These are phyloP conservation scores for Melanogaster broomeanus DNA, from an alignment of 768 basidiomycete genomes.

Conservation along the genomic window DNA sequence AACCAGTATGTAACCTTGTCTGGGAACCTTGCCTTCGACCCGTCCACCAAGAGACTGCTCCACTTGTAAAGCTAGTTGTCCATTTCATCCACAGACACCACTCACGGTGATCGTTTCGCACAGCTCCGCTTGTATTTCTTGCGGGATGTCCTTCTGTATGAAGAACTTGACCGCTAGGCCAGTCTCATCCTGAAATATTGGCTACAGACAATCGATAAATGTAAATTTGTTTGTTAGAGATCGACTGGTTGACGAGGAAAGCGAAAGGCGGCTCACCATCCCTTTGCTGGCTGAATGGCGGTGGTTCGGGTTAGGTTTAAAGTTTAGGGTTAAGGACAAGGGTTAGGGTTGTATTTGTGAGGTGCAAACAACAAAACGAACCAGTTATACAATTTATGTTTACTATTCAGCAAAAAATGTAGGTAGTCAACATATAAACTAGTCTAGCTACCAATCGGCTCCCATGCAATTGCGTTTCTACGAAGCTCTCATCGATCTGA, in stretches of 20 bases:
- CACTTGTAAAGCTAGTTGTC: slow-evolving; percentile 5
- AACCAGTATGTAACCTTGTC: slow-evolving; percentile 72
- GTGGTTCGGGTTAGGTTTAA: slow-evolving; percentile 35
- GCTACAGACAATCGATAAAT: slow-evolving; percentile 36
- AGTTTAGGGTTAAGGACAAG: slow-evolving; percentile 21
- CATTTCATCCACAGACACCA: not conserved
- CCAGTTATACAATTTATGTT: not conserved
- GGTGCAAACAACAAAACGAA: not conserved
- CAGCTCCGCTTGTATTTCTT: slow-evolving; percentile 68
- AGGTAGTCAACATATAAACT: not conserved
- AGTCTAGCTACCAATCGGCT: not conserved
- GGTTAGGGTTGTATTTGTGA: slow-evolving; percentile 7
- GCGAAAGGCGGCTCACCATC: slow-evolving; percentile 22
- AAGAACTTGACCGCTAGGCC: slow-evolving; percentile 80
- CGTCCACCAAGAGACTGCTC: slow-evolving; percentile 69
- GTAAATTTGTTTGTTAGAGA: not conserved
- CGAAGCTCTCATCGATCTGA: slow-evolving; percentile 43
- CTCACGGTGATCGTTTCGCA: slow-evolving; percentile 72
- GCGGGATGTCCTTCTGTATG: slow-evolving; percentile 74
- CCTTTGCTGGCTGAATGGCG: not conserved
- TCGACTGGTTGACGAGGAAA: not conserved
- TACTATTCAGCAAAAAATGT: not conserved
- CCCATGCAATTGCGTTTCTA: not conserved
- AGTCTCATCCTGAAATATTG: slow-evolving; percentile 70
- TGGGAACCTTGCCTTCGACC: slow-evolving; percentile 76